A percentile compares a stretch with the other conserved stretches of the same genome.
These are phyloP conservation scores for Suhomyces coccinellae DNA, from an alignment of 1,139 yeast species.

Conservation along the genomic window DNA sequence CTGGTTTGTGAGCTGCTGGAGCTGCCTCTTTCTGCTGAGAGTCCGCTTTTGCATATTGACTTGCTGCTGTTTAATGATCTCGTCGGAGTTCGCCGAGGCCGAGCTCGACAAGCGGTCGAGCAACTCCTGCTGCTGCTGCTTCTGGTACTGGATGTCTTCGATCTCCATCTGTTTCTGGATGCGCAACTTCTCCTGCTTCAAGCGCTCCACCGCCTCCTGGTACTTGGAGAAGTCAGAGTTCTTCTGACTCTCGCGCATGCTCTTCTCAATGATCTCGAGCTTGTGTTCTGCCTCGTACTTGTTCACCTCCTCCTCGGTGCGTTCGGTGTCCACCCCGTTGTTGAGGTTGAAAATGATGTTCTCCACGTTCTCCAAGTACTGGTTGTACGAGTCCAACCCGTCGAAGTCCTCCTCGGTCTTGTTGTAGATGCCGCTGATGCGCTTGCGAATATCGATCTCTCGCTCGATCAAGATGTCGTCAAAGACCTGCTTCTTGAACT, in stretches of 20 bases:
- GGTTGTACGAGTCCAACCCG: slow-evolving; percentile 60
- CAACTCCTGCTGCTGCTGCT: slow-evolving; percentile 65
- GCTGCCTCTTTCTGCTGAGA: slow-evolving; percentile 62
- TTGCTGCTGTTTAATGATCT: slow-evolving; percentile 44
- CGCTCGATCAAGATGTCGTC: slow-evolving; percentile 87
- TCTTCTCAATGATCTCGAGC: slow-evolving; percentile 65
- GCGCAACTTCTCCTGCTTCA: slow-evolving; percentile 59
- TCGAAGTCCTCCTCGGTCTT: slow-evolving; percentile 75
- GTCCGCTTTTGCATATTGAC: slow-evolving; percentile 56
- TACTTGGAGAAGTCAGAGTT: slow-evolving; percentile 63
- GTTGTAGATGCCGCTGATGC: slow-evolving; percentile 77
- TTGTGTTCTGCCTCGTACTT: slow-evolving; percentile 78
- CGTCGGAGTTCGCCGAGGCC: slow-evolving; percentile 54
- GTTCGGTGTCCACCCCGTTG: slow-evolving; percentile 67
- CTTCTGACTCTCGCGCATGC: slow-evolving; percentile 66
- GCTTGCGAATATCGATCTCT: slow-evolving; percentile 85
- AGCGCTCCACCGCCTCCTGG: slow-evolving; percentile 55
- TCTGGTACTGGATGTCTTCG: slow-evolving; percentile 60
- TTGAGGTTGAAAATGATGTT: slow-evolving; percentile 74
- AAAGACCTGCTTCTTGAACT: slow-evolving; percentile 87
- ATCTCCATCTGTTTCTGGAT: slow-evolving; percentile 69
- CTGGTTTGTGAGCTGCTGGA: slow-evolving; percentile 59
- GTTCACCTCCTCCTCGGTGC: slow-evolving; percentile 66
- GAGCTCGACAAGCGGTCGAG: slow-evolving; percentile 66
- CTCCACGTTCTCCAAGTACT: slow-evolving; percentile 82